A percentile compares a stretch with the other conserved stretches of the same genome.
phyloP scores from a whole-genome alignment of 1,284 basidiomycete genomes.

The Abortiporus biennis region DNA sequence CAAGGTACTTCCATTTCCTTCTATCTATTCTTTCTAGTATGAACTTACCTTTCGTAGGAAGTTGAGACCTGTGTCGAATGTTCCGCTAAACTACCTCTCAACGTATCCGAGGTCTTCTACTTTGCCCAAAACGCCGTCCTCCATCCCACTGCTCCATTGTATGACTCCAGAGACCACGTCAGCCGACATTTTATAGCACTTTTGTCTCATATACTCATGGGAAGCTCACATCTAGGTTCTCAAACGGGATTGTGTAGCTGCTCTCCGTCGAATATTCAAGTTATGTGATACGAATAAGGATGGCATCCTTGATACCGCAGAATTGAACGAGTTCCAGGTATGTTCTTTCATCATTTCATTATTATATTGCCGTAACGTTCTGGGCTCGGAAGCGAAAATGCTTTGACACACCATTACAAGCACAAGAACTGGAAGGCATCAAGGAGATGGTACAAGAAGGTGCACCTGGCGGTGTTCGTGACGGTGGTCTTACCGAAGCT shows the following conservation, averaged over 20 bases:
- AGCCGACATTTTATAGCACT: slow-evolving; percentile 16
- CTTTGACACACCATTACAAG: slow-evolving; percentile 89
- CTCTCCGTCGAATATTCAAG: slow-evolving; percentile 91
- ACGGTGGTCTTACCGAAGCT: slow-evolving; percentile 83
- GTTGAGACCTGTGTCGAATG: slow-evolving; percentile 99
- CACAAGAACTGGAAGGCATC: slow-evolving; percentile 90
- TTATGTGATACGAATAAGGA: slow-evolving; percentile 96
- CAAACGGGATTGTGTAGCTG: slow-evolving; percentile 89
- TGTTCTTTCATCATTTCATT: slow-evolving; percentile 14
- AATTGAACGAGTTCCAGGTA: slow-evolving; percentile 96
- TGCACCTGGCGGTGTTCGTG: slow-evolving; percentile 59
- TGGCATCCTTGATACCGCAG: slow-evolving; percentile 82
- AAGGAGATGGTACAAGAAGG: slow-evolving; percentile 80
- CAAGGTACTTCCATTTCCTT: slow-evolving; percentile 54
- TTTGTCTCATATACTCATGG: background rate
- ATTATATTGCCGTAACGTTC: background rate
- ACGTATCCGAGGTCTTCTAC: slow-evolving; percentile 98
- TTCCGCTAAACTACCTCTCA: slow-evolving; percentile 83
- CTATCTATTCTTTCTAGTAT: slow-evolving; percentile 1
- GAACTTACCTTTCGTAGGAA: slow-evolving; percentile 51
- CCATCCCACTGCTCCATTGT: slow-evolving; percentile 94
- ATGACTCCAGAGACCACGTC: slow-evolving; percentile 94
- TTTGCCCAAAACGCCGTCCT: slow-evolving; percentile 98
- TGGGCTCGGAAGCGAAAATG: slow-evolving; percentile 69
- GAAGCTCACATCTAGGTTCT: slow-evolving; percentile 52